Evolutionary conservation across 163 green algal genomes (phyloP), one percentile per base, ranked within the genome.

Genomic region (Chlorella variabilis): DNA sequence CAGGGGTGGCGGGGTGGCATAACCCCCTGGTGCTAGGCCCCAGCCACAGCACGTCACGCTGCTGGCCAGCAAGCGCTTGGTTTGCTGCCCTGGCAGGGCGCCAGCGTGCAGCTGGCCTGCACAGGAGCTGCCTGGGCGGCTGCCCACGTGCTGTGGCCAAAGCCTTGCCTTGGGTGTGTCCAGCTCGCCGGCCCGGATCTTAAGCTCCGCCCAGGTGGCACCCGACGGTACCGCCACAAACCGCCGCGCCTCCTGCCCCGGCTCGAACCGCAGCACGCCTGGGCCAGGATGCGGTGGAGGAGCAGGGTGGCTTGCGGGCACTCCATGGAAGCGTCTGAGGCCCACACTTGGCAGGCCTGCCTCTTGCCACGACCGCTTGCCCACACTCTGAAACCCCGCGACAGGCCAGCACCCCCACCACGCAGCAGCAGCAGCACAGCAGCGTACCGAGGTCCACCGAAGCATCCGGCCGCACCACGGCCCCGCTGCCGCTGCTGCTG

Each of bases 191-290:
- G 89, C 81, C 13, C 73, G 82, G 17, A 97, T 58, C 1, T 75
- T 85, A 75, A 97, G 76, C 88, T 98, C 93, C 4, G 88, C 95
- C 95, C 94, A 98, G 0, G 88, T 94, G 25, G 95, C 91, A 23
- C 95, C 95, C 9, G 89, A 77, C 0, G 95, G 95, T 25, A 96
- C 91, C 5, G 82, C 87, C 39, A 98, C 79, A 74, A 98, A 98
- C 31, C 78, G 67, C 20, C 93, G 84, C 33, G 84, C 68, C 80
- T 93, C 91, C 4, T 68, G 27, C n/a, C 90, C 90, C 1, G 87
- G 68, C 31, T 48, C 31, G 45, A 92, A 87, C 4, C 23, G 45
- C n/a, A 85, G 59, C n/a, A 56, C 62, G 23, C 74, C 78, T 78
- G 68, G 33, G 42, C n/a, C 4, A 48, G 17, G 34, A 67, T 33